Evolutionary conservation across 768 basidiomycete genomes (phyloP).

Genomic region (Lactarius evosmus): DNA sequence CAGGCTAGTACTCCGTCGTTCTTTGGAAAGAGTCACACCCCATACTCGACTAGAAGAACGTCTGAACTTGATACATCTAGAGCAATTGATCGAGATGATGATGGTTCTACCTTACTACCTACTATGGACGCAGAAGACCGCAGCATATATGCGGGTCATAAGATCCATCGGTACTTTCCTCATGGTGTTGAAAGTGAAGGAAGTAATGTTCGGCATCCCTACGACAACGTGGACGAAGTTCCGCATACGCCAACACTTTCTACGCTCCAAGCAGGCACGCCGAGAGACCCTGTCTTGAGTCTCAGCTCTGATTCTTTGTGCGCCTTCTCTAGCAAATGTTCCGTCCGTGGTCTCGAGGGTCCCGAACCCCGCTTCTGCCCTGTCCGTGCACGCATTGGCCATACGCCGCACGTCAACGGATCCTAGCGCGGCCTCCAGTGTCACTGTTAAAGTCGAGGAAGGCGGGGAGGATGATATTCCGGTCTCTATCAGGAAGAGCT

Average conservation of each 20-base stretch:
- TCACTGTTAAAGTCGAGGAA: conserved; percentile 12
- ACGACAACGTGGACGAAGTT: neutral
- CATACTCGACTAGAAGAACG: conserved; percentile 7
- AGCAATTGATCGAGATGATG: neutral
- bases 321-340: neutral
- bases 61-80: conserved; percentile 2
- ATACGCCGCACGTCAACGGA: neutral
- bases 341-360: neutral
- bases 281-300: neutral
- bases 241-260: neutral
- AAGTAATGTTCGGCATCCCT: neutral
- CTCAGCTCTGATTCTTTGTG: neutral
- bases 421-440: neutral
- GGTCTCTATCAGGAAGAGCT: conserved; percentile 20
- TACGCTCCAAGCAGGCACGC: conserved; percentile 7
- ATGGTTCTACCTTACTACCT: neutral
- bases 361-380: neutral
- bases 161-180: conserved; percentile 4
- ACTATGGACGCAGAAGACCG: neutral
- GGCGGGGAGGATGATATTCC: conserved; percentile 18
- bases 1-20: conserved; percentile 15
- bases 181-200: conserved; percentile 12
- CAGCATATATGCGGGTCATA: conserved; percentile 21
- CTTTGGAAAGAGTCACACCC: conserved; percentile 16
- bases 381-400: neutral